Base-by-base conservation (phyloP, 257 asterid species). In the Jacaranda copaia region DNA sequence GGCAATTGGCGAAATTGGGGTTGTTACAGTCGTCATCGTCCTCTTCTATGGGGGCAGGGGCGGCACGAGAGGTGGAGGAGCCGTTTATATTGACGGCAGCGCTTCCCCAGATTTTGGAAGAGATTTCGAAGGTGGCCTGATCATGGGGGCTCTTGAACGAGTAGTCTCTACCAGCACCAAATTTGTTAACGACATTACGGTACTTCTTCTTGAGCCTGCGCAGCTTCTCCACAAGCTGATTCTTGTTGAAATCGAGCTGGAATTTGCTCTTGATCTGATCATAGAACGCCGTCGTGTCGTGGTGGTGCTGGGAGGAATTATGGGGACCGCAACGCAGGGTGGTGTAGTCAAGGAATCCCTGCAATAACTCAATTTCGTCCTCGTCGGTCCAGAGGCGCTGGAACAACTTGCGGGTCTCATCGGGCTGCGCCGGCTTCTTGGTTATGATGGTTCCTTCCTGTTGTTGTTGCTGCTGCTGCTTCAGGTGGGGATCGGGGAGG, bases 351-450 rank as follows among this genome's bases (percentile, higher is more conserved):
- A 92, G 86, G 72, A 90, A 92, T 1, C 98, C 97, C 68, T 88
- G 93, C 70, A 94, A 55, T 43, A 94, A 90, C 88, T 92, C 98
- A 85, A 94, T 90, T 79, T 94, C 98, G 55, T 94, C 98, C 83
- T 90, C 98, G 16, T 94, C 98, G 0, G 97, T 92, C 98, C 98
- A 94, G 14, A 94, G 88, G 25, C 98, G 89, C 82, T 94, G 98
- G 80, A 94, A 94, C 11, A 94, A 92, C 86, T 90, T 90, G 56
- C 98, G 86, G 0, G 93, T 83, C 69, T 90, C 98, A 46, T 92
- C 98, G 18, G 83, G 84, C 61, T 84, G 91, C 25, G 80, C 76
- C 14, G 93, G 93, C 85, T 88, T 90, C 81, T 86, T 90, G 6
- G 87, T 58, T 3, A 79, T 64, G 20, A 72, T 69, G 49, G 62